Evolutionary conservation across 73 alveolate genomes (phyloP).

Genomic region (Paramecium sonneborni): DNA sequence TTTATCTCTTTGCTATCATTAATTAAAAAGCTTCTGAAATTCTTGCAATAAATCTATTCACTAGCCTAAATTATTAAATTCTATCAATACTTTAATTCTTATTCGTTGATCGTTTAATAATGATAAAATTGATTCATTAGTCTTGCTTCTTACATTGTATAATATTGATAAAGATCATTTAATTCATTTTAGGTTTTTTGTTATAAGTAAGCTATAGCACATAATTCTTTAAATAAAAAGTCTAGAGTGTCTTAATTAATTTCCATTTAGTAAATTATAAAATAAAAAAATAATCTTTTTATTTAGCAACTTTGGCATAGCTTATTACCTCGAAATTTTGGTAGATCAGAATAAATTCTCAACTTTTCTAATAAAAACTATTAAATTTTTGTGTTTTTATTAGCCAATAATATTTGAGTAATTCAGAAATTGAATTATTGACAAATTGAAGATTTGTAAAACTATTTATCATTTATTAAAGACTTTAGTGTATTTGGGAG

Average conservation of each 20-base stretch:
- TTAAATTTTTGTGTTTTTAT: too few species aligned
- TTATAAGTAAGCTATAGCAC: not conserved
- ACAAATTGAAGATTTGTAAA: too few species aligned
- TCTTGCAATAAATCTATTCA: not conserved
- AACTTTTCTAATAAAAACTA: too few species aligned
- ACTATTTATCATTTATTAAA: too few species aligned
- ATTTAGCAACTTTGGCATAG: not conserved
- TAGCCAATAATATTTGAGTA: too few species aligned
- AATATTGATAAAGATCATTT: not conserved
- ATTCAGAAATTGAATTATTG: too few species aligned
- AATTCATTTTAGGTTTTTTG: not conserved
- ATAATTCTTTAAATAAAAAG: constrained; percentile 22
- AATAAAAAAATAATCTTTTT: not conserved
- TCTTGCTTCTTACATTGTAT: not conserved
- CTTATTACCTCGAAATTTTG: too few species aligned
- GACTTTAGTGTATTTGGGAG: too few species aligned
- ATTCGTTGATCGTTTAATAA: not conserved
- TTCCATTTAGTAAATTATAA: not conserved
- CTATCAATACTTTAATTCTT: not conserved
- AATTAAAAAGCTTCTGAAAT: constrained; percentile 4
- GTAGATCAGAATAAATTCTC: too few species aligned
- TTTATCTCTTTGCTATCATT: not conserved
- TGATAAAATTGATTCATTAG: not conserved
- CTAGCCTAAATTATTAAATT: not conserved
- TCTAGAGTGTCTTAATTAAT: constrained; percentile 9